Base-by-base conservation (phyloP, 345 rosid species). In the Brassica incana region DNA sequence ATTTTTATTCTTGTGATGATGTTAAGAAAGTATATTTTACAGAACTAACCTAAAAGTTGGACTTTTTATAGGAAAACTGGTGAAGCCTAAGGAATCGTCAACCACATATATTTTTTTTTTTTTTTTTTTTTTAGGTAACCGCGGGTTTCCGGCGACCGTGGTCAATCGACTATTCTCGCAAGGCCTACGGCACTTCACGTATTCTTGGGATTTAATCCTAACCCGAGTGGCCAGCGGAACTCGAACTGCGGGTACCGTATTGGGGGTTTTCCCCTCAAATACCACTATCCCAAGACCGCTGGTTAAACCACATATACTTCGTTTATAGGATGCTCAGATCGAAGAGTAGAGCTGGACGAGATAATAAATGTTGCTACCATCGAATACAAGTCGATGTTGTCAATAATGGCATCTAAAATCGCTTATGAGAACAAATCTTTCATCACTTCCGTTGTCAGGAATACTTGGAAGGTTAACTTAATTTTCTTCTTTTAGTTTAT, bases 381-480 rank as follows among this genome's bases (percentile, higher is more conserved):
- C 7, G 83, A 69, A 62, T 88, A 90, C 78, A 82, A 82, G 59
- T 72, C 89, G 5, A 75, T 78, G 40, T 68, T 90, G 38, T 83
- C 90, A 11, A 73, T 84, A 4, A 90, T 88, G 90, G 90, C 91
- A 54, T 67, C 91, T 60, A 90, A 90, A 70, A 11, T 88, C 6
- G 64, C 89, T 6, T 90, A 88, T 59, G 91, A 87, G 75, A 85
- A 76, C 69, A 65, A 75, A 77, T 56, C 85, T 59, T 87, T 82
- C 65, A 67, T 84, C 69, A 32, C 75, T 40, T 71, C 83, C 63
- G 40, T 72, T 2, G 71, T 86, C 72, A 65, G 27, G 18, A 38
- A 79, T 69, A 79, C 65, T 29, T 88, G 91, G 91, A 71, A 84
- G 87, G 91, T 86, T 43, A 30, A 16, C 71, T 45, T 62, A 30